Evolutionary conservation across 768 basidiomycete species (phyloP), one percentile per base, ranked within the genome.

Genomic region (Gautieria morchelliformis): DNA sequence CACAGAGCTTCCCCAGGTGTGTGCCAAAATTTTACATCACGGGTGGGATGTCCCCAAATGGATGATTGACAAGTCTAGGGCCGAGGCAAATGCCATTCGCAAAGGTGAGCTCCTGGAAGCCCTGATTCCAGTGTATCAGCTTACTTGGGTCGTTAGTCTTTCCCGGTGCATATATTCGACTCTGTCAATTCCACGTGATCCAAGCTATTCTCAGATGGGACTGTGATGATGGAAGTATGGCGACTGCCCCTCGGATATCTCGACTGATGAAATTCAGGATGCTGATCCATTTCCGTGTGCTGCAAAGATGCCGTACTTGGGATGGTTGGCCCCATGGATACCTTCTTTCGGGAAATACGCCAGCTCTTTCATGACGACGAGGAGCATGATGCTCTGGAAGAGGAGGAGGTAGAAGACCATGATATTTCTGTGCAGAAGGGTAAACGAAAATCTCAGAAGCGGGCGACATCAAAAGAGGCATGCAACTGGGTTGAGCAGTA

Each of bases 101-200:
- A n/a, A 48, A 42, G 58, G 3, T 35, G 1, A 40, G 30, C 35
- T 5, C 2, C 5, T 27, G 27, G 3, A 2, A 27, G 5, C 2
- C 3, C 5, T 27, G 27, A 27, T 27, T 27, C 5, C 5, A 3
- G 2, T 27, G 27, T n/a, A 5, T 27, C 27, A 27, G 22, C 48
- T 50, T 1, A 35, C 14, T 10, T 5, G 8, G 22, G 11, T 15
- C 17, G 3, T 33, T 24, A 53, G 52, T n/a, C 7, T 53, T 35
- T 53, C 52, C 62, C 5, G 54, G 37, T 0, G 20, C 59, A 19
- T 15, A 6, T 15, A 60, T 63, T 10, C 50, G 60, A 2, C 48
- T 63, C 1, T 63, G 62, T 41, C 62, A 63, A 33, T 63, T 63
- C n/a, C 62, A 63, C 42, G 59, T 63, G 14, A 61, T 63, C 39